These are phyloP conservation scores for Exophiala sideris DNA, from an alignment of 2,329 filamentous ascomycete genomes.

Conservation along the genomic window DNA sequence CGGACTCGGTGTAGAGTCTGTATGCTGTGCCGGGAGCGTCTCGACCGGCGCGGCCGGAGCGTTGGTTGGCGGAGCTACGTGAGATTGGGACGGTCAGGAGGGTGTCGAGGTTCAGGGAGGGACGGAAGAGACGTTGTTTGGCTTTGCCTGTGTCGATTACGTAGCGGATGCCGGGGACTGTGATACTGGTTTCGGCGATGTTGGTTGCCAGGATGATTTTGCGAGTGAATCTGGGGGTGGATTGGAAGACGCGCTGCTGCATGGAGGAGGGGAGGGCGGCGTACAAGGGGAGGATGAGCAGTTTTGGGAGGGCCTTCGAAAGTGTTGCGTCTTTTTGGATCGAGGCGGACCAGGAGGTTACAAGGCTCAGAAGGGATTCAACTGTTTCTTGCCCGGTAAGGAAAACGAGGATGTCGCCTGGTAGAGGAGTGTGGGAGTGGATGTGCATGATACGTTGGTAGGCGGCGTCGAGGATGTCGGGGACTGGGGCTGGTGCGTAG, in stretches of 20 bases:
- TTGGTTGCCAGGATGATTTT: conserved; percentile 94
- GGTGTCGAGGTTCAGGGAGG: conserved; percentile 81
- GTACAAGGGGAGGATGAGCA: conserved; percentile 75
- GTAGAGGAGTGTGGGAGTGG: conserved; percentile 82
- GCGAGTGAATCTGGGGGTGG: conserved; percentile 68
- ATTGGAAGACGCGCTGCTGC: conserved; percentile 81
- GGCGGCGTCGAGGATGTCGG: conserved; percentile 78
- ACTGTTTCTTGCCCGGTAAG: conserved; percentile 92
- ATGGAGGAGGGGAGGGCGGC: conserved; percentile 83
- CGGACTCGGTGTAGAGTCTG: conserved; percentile 77
- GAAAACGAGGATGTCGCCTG: conserved; percentile 90
- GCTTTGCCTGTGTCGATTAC: conserved; percentile 92
- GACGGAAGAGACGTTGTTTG: conserved; percentile 88
- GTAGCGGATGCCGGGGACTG: conserved; percentile 85
- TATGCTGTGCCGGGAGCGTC: conserved; percentile 89
- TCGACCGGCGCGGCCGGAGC: conserved; percentile 86
- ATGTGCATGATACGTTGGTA: conserved; percentile 81
- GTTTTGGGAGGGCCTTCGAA: conserved; percentile 51
- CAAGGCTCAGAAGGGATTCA: conserved; percentile 71
- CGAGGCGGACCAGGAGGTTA: conserved; percentile 73
- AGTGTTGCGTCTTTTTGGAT: conserved; percentile 63
- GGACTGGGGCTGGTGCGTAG: conserved; percentile 70
- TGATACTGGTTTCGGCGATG: conserved; percentile 97
- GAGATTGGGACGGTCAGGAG: conserved; percentile 87
- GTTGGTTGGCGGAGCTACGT: conserved; percentile 86